These are phyloP conservation scores for Trebouxiophyceae sp. DNA, from an alignment of 163 green algal genomes.

Conservation along the genomic window DNA sequence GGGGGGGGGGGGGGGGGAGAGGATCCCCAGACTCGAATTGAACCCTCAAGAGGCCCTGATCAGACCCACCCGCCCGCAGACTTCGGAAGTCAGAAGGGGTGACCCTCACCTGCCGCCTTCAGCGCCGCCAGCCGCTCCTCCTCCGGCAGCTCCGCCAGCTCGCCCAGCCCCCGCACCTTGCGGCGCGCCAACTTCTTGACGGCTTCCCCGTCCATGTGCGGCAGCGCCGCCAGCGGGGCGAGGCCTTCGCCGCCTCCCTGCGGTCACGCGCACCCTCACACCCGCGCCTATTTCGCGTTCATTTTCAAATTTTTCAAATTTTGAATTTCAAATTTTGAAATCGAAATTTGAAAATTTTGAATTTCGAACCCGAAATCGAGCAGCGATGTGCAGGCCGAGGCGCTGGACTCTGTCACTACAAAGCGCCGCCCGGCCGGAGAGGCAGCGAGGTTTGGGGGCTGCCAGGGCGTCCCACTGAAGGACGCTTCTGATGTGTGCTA, in stretches of 20 bases:
- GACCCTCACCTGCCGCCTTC: neutral
- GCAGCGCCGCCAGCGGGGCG: constrained; percentile 74
- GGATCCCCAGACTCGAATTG: neutral
- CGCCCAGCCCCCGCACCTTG: constrained; percentile 21
- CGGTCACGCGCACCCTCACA: no score
- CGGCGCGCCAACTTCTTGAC: constrained; percentile 51
- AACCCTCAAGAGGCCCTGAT: neutral
- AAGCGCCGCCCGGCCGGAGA: no score
- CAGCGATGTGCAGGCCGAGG: no score
- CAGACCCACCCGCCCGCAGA: no score
- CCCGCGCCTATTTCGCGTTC: no score
- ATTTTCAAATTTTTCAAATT: neutral
- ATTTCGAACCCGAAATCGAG: neutral
- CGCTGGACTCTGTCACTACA: no score
- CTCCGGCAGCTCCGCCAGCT: constrained; percentile 46
- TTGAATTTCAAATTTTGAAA: no score
- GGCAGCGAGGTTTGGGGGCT: no score
- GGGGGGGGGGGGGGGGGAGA: no score
- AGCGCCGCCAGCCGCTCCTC: constrained; percentile 33
- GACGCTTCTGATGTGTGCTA: no score
- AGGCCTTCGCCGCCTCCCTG: constrained; percentile 22
- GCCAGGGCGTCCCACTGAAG: no score
- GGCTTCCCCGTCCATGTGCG: constrained; percentile 59
- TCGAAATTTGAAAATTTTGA: neutral
- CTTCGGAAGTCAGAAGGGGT: neutral